Evolutionary conservation across 345 rosid species (phyloP).

Genomic region (Arabis alpina): DNA sequence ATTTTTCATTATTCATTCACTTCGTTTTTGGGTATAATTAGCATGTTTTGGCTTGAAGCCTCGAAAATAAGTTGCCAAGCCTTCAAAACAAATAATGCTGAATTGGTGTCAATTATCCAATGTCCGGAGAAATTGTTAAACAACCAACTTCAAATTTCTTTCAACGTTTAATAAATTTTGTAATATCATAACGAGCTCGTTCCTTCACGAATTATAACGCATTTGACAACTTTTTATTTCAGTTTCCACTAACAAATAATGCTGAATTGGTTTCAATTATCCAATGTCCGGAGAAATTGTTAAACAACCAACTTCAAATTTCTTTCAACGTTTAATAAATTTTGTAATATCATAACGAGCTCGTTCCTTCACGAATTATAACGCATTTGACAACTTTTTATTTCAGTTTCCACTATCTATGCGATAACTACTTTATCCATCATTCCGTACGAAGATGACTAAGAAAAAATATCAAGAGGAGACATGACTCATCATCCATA

Average conservation of each 20-base stretch:
- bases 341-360: neutral
- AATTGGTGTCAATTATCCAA: no score
- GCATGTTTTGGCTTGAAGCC: neutral
- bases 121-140: no score
- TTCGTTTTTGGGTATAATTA: neutral
- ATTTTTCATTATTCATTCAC: neutral
- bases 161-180: neutral
- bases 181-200: neutral
- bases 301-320: neutral
- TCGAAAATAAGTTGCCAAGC: no score
- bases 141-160: constrained; percentile 8
- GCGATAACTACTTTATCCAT: constrained; percentile 9
- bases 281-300: no score
- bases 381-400: constrained; percentile 25
- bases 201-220: constrained; percentile 8
- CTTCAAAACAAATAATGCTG: no score
- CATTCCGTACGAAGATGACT: constrained; percentile 26
- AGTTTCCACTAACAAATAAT: constrained; percentile 40
- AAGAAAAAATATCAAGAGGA: constrained; percentile 16
- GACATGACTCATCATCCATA: neutral
- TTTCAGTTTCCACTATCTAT: constrained; percentile 35
- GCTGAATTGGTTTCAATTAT: no score
- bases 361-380: constrained; percentile 8
- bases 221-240: constrained; percentile 27
- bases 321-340: constrained; percentile 1